Evolutionary conservation across 108 stramenopile genomes (phyloP), one percentile per base, ranked within the genome.

Genomic region (Mediolabrus comicus): DNA sequence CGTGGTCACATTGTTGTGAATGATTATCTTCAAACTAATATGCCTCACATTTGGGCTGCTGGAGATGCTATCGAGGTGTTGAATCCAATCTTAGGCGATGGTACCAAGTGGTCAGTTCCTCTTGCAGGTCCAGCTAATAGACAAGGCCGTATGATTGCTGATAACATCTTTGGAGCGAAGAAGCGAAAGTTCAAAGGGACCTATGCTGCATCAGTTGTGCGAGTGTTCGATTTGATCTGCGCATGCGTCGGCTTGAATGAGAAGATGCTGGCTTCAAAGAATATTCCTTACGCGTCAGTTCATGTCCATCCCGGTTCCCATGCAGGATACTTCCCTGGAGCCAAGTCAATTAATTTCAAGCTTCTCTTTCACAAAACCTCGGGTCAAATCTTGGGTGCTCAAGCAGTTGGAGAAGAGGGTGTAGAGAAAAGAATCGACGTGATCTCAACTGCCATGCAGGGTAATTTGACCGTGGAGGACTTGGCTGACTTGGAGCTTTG

Each of bases 401-500:
- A 85, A 61, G 85, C 85, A 36, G 87, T 88, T 34, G 87, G 87
- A 16, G 82, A 86, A 62, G 87, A 84, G 25, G 87, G 87, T 36
- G 85, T 86, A 6, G 87, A 88, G 34, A 88, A 88, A 53, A 66
- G 83, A 22, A 88, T 88, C 77, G 87, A 88, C 51, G 83, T 88
- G 36, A 77, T 88, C 53, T 74, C 81, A n/a, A 88, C 87, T 17
- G 84, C 87, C 17, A 88, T 88, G 69, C 87, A 88, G 56, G 87
- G 81, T 10, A 34, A 65, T 28, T 49, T 86, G 63, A 84, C 69
- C 26, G 84, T 83, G n/a, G 71, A 72, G 10, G 83, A 86, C 36
- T 53, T 86, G 29, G 83, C 85, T 7, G 87, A 88, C 14, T 63
- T 88, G 31, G 87, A 88, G 26, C 64, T 88, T 14, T 86, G 87